A percentile compares a stretch with the other conserved stretches of the same genome.
These are phyloP conservation scores for Sonneratia alba DNA, from an alignment of 345 rosid species.

Conservation along the genomic window DNA sequence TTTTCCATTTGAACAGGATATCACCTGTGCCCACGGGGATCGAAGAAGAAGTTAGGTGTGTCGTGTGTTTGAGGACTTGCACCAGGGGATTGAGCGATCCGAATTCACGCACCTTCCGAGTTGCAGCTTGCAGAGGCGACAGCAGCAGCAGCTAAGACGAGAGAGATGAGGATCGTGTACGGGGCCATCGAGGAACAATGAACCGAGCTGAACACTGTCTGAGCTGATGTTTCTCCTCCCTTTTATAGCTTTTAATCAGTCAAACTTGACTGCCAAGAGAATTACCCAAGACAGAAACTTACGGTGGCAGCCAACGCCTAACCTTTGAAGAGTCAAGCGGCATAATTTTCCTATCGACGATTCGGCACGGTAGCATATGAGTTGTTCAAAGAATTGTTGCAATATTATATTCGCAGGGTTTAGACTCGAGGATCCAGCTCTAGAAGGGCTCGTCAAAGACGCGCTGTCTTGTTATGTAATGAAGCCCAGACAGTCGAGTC, in stretches of 20 bases:
- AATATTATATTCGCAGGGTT: too few species aligned
- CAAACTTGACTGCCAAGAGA: background rate
- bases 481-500: background rate
- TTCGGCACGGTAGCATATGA: too few species aligned
- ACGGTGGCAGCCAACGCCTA: too few species aligned
- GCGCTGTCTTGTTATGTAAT: background rate
- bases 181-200: background rate
- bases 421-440: background rate
- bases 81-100: too few species aligned
- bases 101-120: background rate
- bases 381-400: background rate
- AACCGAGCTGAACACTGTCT: background rate
- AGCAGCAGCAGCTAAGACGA: background rate
- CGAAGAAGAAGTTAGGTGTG: background rate
- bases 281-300: background rate
- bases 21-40: slow-evolving; percentile 17
- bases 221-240: background rate
- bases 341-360: too few species aligned
- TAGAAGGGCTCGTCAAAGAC: background rate
- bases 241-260: background rate
- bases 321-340: too few species aligned
- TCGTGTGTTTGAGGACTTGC: background rate
- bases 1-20: slow-evolving; percentile 22
- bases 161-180: background rate
- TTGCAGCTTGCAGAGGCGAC: background rate